Evolutionary conservation across 768 basidiomycete species (phyloP), one percentile per base, ranked within the genome.

Genomic region (Lactifluus echinatus): DNA sequence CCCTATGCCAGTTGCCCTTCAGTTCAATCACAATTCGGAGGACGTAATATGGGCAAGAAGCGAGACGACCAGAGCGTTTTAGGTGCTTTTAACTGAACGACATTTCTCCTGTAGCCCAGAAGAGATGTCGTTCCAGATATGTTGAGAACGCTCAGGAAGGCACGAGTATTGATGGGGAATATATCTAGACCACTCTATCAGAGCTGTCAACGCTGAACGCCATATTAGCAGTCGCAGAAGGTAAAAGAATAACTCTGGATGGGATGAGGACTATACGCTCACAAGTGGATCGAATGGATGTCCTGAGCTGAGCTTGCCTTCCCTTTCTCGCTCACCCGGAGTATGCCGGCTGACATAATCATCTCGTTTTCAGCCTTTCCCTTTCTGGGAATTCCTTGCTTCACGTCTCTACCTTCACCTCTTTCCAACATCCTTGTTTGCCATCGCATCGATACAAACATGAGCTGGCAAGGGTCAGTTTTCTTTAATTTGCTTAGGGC

Each of bases 1-100:
- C 57, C 26, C 19, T 10, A n/a, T 29, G 33, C 40, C 6, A 23
- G 39, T 15, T 17, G 28, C 19, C 11, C 21, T 40, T 51, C 45
- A 17, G 43, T 39, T 40, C 39, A 52, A 17, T 42, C 31, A 28
- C 36, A n/a, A 37, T 40, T 58, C 10, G n/a, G n/a, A 19, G 45
- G 57, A 58, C 57, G 57, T 58, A 53, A 53, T 53, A 37, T 58
- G 57, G 57, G 31, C 23, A 17, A 58, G 57, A 58, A 58, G 46
- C 46, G 40, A 58, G 52, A n/a, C 24, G 36, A 14, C 11, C 33
- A 10, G 11, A 47, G 57, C 28, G 42, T 6, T 47, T 26, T 37
- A 42, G 14, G 48, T 48, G 31, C 39, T 34, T 36, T 58, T 42
- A 47, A n/a, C 44, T 3, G 19, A 2, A 2, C 15, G 10, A 4